A percentile compares a stretch with the other conserved stretches of the same genome.
Conservation (phyloP, 2,329 filamentous ascomycete genomes). For the Cadophora gregata region DNA sequence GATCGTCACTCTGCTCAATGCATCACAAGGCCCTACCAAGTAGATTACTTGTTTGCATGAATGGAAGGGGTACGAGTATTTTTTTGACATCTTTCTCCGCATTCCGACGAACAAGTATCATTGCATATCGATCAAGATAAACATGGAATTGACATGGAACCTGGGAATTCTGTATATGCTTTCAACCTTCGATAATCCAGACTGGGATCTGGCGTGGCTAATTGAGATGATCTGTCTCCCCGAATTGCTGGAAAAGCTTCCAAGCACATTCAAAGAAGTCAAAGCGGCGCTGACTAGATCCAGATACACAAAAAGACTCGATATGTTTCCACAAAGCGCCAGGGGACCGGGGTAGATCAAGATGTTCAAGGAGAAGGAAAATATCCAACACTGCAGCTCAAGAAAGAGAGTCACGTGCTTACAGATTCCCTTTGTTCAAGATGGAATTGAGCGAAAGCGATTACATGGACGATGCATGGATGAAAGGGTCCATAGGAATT, state of each 20-base stretch:
- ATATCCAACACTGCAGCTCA: background rate
- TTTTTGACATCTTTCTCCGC: slow-evolving; percentile 23
- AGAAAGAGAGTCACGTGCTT: background rate
- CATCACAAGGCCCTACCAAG: slow-evolving; percentile 22
- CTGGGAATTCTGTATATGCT: slow-evolving; percentile 47
- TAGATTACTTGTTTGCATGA: slow-evolving; percentile 33
- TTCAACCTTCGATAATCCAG: slow-evolving; percentile 46
- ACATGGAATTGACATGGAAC: slow-evolving; percentile 45
- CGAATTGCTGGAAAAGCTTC: slow-evolving; percentile 43
- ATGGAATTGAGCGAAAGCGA: slow-evolving; percentile 15
- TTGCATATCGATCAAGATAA: slow-evolving; percentile 21
- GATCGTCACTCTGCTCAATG: slow-evolving; percentile 31
- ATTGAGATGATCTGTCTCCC: slow-evolving; percentile 44
- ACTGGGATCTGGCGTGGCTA: slow-evolving; percentile 48
- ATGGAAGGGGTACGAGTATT: slow-evolving; percentile 27
- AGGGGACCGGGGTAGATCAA: slow-evolving; percentile 23
- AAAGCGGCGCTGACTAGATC: slow-evolving; percentile 24
- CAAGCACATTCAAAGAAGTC: slow-evolving; percentile 38
- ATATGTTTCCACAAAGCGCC: slow-evolving; percentile 23
- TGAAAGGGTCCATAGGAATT: slow-evolving; percentile 25
- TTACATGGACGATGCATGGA: slow-evolving; percentile 29
- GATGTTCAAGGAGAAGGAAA: slow-evolving; percentile 21
- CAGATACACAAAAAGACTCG: slow-evolving; percentile 15
- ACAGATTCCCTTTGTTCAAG: too few species aligned
- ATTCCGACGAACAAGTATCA: slow-evolving; percentile 27